Evolutionary conservation across 805 yeast species (phyloP).

Genomic region (Tetrapisispora pingtungensis): DNA sequence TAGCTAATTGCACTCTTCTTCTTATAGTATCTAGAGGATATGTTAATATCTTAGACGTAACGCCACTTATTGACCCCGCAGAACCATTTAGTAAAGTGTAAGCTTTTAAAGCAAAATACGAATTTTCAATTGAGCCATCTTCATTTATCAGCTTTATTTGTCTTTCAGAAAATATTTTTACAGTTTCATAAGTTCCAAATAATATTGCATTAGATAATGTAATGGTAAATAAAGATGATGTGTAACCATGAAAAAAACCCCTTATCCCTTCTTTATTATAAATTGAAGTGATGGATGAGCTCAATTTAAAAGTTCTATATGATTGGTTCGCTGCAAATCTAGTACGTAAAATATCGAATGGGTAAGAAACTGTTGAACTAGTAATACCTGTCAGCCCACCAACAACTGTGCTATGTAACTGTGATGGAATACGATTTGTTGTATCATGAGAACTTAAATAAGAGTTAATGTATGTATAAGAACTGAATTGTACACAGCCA

Average conservation of each 20-base stretch:
- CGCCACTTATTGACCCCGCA: slow-evolving; percentile 71
- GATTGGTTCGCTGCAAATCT: slow-evolving; percentile 60
- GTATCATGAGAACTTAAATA: slow-evolving; percentile 14
- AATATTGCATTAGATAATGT: slow-evolving; percentile 65
- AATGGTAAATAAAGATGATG: slow-evolving; percentile 47
- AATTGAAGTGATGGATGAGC: slow-evolving; percentile 28
- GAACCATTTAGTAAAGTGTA: slow-evolving; percentile 35
- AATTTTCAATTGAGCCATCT: neutral
- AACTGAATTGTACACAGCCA: slow-evolving; percentile 76
- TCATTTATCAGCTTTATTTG: neutral
- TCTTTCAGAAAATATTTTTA: slow-evolving; percentile 31
- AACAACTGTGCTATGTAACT: slow-evolving; percentile 36
- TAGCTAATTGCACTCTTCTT: slow-evolving; percentile 57
- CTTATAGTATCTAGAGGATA: slow-evolving; percentile 84
- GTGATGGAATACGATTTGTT: slow-evolving; percentile 12
- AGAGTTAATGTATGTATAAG: slow-evolving; percentile 49
- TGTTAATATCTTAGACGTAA: slow-evolving; percentile 56
- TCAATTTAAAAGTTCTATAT: slow-evolving; percentile 12
- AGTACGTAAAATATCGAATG: slow-evolving; percentile 83
- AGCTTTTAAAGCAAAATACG: neutral
- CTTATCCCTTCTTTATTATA: slow-evolving; percentile 32
- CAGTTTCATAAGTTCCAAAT: slow-evolving; percentile 55
- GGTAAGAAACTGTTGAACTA: slow-evolving; percentile 72
- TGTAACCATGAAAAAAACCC: slow-evolving; percentile 43
- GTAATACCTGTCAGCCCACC: slow-evolving; percentile 73